A percentile compares a stretch with the other conserved stretches of the same genome.
Evolutionary conservation across 2,329 filamentous ascomycete species (phyloP).

Genomic region (Apiospora rasikravindrae): DNA sequence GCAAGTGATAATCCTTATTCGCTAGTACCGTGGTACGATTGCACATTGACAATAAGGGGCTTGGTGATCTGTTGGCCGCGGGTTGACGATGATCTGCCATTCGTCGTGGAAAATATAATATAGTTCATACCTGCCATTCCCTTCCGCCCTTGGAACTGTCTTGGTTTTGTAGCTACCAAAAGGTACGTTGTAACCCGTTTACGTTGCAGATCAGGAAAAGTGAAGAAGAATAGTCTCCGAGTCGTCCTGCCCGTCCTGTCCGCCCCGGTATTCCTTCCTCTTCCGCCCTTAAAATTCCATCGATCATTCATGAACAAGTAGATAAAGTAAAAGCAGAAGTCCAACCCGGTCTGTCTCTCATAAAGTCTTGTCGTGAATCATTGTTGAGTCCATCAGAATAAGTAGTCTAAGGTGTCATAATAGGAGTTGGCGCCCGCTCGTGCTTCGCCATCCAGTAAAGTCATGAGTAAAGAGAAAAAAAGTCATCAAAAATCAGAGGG

Average conservation of each 20-base stretch:
- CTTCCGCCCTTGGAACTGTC: neutral
- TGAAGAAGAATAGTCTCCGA: neutral
- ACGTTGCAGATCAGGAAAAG: neutral
- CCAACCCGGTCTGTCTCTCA: slow-evolving; percentile 28
- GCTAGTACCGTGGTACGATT: neutral
- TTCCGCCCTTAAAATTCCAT: neutral
- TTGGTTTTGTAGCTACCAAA: neutral
- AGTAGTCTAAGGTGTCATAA: slow-evolving; percentile 13
- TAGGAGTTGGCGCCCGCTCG: neutral
- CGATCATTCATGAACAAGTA: slow-evolving; percentile 4
- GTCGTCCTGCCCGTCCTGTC: neutral
- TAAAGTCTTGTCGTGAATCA: slow-evolving; percentile 33
- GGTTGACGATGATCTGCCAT: neutral
- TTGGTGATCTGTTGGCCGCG: neutral
- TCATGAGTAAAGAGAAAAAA: neutral
- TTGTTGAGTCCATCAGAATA: slow-evolving; percentile 3
- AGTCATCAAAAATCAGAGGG: neutral
- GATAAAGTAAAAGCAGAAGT: slow-evolving; percentile 26
- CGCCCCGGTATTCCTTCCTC: neutral
- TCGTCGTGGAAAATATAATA: slow-evolving; percentile 8
- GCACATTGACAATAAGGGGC: neutral
- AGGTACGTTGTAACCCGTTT: neutral
- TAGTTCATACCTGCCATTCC: neutral
- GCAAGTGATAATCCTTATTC: neutral
- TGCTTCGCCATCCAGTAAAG: neutral